These are phyloP conservation scores for Cenchrus purpureus DNA, from an alignment of 176 grass and related monocot species.

Conservation along the genomic window DNA sequence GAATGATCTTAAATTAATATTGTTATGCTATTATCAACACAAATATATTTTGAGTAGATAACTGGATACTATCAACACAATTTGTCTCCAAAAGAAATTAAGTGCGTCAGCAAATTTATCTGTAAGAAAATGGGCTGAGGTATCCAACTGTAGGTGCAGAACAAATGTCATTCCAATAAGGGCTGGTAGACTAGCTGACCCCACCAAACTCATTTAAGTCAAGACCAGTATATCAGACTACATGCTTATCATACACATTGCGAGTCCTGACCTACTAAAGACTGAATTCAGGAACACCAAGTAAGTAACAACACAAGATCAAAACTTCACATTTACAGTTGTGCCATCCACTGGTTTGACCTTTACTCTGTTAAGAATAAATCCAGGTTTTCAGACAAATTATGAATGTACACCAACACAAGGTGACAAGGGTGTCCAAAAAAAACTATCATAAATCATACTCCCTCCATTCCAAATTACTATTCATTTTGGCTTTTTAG, in stretches of 20 bases:
- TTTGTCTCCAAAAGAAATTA: constrained; percentile 10
- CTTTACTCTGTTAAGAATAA: neutral
- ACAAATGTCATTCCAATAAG: neutral
- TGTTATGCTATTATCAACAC: constrained; percentile 22
- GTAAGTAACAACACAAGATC: neutral
- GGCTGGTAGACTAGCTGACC: neutral
- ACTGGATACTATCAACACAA: neutral
- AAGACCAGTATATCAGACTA: neutral
- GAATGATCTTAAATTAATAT: constrained; percentile 17
- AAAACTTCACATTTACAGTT: constrained; percentile 1
- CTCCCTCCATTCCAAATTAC: too few relatives aligned
- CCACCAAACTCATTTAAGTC: constrained; percentile 17
- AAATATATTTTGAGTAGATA: neutral
- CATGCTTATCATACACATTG: neutral
- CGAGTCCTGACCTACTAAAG: constrained; percentile 4
- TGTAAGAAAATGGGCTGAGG: neutral
- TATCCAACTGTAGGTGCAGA: neutral
- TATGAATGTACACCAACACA: constrained; percentile 11
- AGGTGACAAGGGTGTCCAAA: neutral
- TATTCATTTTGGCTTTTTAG: too few relatives aligned
- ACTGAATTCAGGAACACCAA: constrained; percentile 1
- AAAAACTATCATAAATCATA: neutral
- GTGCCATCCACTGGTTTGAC: neutral
- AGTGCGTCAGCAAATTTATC: constrained; percentile 1
- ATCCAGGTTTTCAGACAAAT: neutral